A percentile compares a stretch with the other conserved stretches of the same genome.
phyloP scores from a whole-genome alignment of 1,139 yeast species.

The Hemisphaericaspora xylanilytica region DNA sequence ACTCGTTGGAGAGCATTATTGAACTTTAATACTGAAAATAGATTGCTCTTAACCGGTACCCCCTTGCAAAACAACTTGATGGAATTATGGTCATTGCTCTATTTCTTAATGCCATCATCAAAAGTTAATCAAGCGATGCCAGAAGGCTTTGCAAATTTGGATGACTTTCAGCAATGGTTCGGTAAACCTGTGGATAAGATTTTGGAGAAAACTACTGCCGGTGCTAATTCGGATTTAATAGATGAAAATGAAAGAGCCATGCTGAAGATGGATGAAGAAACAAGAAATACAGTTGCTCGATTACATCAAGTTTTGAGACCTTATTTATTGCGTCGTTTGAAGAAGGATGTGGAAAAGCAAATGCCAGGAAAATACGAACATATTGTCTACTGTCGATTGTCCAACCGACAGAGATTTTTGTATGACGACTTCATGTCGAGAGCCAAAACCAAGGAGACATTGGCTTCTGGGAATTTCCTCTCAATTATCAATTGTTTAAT shows the following conservation, averaged over 20 bases:
- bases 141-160: conserved; percentile 93
- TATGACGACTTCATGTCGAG: conserved; percentile 98
- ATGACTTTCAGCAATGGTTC: conserved; percentile 97
- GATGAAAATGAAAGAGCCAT: conserved; percentile 43
- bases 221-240: conserved; percentile 48
- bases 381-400: conserved; percentile 83
- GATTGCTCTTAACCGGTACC: conserved; percentile 90
- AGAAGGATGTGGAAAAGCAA: conserved; percentile 96
- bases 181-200: conserved; percentile 94
- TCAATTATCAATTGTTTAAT: conserved; percentile 95
- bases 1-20: conserved; percentile 96
- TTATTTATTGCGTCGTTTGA: conserved; percentile 82
- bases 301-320: conserved; percentile 94
- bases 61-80: conserved; percentile 90
- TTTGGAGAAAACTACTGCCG: conserved; percentile 67
- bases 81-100: conserved; percentile 90
- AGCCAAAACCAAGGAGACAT: conserved; percentile 90
- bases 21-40: conserved; percentile 87
- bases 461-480: conserved; percentile 91
- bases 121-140: conserved; percentile 74
- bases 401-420: conserved; percentile 86
- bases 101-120: conserved; percentile 92
- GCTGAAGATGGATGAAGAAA: conserved; percentile 55
- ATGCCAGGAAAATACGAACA: conserved; percentile 99
- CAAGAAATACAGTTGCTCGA: conserved; percentile 80